phyloP scores from a whole-genome alignment of 164 flowering plant genomes.

The Magnolia officinalis region DNA sequence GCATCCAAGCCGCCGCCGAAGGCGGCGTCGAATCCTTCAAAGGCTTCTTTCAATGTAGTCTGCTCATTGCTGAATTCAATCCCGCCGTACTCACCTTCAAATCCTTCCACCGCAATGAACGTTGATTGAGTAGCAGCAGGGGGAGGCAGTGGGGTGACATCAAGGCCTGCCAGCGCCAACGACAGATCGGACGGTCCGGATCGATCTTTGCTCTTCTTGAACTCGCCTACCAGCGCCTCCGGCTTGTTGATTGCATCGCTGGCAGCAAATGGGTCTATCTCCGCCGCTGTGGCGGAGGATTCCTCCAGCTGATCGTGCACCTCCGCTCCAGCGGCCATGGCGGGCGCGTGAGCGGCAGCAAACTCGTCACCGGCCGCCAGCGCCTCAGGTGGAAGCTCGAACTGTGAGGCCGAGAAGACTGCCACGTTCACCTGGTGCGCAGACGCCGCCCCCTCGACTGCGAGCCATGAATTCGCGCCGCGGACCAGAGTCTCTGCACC shows the following conservation, averaged over 20 bases:
- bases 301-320: neutral
- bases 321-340: constrained; percentile 14
- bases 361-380: constrained; percentile 84
- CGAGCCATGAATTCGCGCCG: constrained; percentile 74
- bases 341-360: constrained; percentile 41
- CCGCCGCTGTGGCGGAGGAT: constrained; percentile 7
- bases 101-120: constrained; percentile 78
- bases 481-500: constrained; percentile 76
- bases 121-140: constrained; percentile 85
- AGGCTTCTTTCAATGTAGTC: constrained; percentile 66
- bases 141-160: constrained; percentile 83
- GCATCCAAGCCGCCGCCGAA: constrained; percentile 98
- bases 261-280: constrained; percentile 91
- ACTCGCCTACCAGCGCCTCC: constrained; percentile 67
- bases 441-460: constrained; percentile 42
- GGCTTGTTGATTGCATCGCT: constrained; percentile 74
- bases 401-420: constrained; percentile 47
- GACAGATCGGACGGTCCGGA: constrained; percentile 49
- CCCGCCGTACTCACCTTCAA: constrained; percentile 97
- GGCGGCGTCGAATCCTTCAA: constrained; percentile 83
- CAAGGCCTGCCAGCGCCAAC: constrained; percentile 69
- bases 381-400: constrained; percentile 80
- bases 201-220: constrained; percentile 68
- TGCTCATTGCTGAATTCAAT: constrained; percentile 75
- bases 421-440: constrained; percentile 58